Evolutionary conservation across 2,329 filamentous ascomycete species (phyloP).

Genomic region (Beauveria pseudobassiana): DNA sequence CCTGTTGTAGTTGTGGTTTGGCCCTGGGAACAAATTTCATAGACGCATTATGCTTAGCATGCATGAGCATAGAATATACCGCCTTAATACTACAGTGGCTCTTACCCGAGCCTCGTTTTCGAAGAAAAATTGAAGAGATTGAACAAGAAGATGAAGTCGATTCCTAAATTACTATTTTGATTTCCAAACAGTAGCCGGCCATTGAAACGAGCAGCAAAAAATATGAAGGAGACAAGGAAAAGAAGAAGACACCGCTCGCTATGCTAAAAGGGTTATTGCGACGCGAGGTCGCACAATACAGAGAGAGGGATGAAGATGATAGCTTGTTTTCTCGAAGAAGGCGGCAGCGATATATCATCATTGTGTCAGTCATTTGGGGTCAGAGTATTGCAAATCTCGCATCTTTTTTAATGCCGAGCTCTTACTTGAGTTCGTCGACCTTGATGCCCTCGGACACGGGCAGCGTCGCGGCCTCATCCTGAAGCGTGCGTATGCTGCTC

Average conservation of each 20-base stretch:
- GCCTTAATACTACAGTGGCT: not conserved
- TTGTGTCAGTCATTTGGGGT: not conserved
- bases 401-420: too few relatives aligned
- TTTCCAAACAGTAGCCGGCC: not conserved
- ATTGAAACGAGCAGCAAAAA: not conserved
- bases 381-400: too few relatives aligned
- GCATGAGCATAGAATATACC: conserved; percentile 8
- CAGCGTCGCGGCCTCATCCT: conserved; percentile 10
- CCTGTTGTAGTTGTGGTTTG: not conserved
- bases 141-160: not conserved
- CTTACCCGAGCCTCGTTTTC: not conserved
- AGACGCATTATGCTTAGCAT: conserved; percentile 10
- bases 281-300: not conserved
- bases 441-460: not conserved
- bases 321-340: not conserved
- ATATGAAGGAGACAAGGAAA: not conserved
- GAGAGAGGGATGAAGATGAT: not conserved
- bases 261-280: not conserved
- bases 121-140: not conserved
- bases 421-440: conserved; percentile 2
- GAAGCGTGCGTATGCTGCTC: conserved; percentile 25
- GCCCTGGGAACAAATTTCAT: not conserved
- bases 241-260: conserved; percentile 7
- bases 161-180: not conserved
- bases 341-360: not conserved